phyloP scores from a whole-genome alignment of 2,329 filamentous ascomycete genomes.

The Rhynchosporium agropyri region DNA sequence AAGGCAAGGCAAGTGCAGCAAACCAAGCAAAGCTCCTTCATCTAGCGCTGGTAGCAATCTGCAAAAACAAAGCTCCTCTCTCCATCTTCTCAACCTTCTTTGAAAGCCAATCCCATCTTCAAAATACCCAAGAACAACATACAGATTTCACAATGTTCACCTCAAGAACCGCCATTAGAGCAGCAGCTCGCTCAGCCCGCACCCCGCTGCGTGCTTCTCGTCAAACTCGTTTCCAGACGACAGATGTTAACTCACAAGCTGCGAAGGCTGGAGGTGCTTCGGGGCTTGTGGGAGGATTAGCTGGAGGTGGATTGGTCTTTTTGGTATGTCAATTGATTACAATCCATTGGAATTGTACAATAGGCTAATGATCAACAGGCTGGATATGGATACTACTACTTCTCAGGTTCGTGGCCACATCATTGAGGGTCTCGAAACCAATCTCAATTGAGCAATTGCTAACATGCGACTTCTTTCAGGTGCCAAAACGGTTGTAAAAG shows the following conservation, averaged over 20 bases:
- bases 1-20: no score
- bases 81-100: not conserved
- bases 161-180: constrained; percentile 37
- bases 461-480: not conserved
- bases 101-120: constrained; percentile 9
- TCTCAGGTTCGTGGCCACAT: constrained; percentile 45
- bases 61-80: not conserved
- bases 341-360: not conserved
- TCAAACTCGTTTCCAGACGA: constrained; percentile 35
- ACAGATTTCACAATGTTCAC: constrained; percentile 32
- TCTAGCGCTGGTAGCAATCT: no score
- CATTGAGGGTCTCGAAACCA: not conserved
- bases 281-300: constrained; percentile 51
- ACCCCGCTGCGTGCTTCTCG: constrained; percentile 38
- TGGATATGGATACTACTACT: constrained; percentile 56
- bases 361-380: constrained; percentile 33
- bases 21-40: no score
- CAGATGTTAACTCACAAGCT: constrained; percentile 31
- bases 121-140: not conserved
- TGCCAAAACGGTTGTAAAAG: constrained; percentile 47
- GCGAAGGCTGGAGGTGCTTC: constrained; percentile 41
- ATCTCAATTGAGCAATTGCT: not conserved
- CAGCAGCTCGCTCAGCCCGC: constrained; percentile 32
- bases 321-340: constrained; percentile 32
- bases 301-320: constrained; percentile 52